Evolutionary conservation across 2,329 filamentous ascomycete genomes (phyloP), one percentile per base, ranked within the genome.

Genomic region (Chalara sp.): DNA sequence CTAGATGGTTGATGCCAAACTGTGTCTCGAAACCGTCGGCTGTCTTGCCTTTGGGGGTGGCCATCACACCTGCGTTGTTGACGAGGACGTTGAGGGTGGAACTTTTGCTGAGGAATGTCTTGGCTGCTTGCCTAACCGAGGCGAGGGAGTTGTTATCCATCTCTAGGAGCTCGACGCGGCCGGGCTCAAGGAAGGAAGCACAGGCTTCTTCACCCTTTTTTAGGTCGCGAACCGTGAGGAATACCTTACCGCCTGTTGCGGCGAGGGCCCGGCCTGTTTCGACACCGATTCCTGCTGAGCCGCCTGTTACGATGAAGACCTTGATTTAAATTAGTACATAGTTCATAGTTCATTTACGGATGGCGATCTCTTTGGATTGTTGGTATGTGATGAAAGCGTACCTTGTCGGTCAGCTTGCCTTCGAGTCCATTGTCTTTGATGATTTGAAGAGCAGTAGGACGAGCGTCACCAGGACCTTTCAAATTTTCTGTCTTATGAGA

Each of bases 1-100:
- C 68, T 5, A 81, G 66, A 57, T 80, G 72, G 58, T 80, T 79
- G 11, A 68, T 73, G 42, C 70, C 76, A 52, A 80, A 72, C 53
- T 80, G 76, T 0, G 62, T 62, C 56, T 80, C 76, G 58, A 72
- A 73, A 13, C 73, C 74, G 53, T 77, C 74, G 12, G 54, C 56
- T 2, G 72, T 76, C 5, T 53, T 51, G 12, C 68, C 58, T 48
- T 58, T 49, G 12, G 52, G 53, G 40, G 43, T 42, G 8, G 51
- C 52, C 53, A 55, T 56, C 8, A 56, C 50, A 30, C 58, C 60
- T 0, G 60, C 60, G 37, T 62, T 62, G 48, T 44, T 47, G 35
- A 61, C 51, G 30, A 61, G 54, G 35, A 68, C 56, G 46, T 70
- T 66, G 10, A 70, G 56, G 12, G 31, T 44, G 8, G 48, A 41